Conservation (phyloP, 768 basidiomycete species). For the Suillus tomentosus region DNA sequence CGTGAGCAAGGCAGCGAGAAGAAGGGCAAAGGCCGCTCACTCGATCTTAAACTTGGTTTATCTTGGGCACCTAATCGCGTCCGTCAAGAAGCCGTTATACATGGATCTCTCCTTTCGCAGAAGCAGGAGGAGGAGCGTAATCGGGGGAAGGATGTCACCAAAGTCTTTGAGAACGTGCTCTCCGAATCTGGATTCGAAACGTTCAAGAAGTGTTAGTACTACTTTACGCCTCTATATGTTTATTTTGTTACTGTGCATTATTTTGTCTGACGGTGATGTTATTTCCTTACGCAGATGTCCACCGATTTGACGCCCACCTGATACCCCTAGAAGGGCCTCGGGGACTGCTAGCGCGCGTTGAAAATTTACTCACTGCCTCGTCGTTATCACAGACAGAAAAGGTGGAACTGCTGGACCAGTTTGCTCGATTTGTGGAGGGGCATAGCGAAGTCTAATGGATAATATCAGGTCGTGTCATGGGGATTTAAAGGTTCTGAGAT, state of each 20-base stretch:
- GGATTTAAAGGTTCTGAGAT: conserved; percentile 1
- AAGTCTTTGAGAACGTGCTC: conserved; percentile 37
- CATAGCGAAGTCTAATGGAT: conserved; percentile 21
- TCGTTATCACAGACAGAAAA: conserved; percentile 51
- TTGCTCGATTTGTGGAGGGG: conserved; percentile 55
- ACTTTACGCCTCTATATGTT: conserved; percentile 5
- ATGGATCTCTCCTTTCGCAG: conserved; percentile 34
- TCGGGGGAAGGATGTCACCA: conserved; percentile 37
- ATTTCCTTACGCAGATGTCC: conserved; percentile 52
- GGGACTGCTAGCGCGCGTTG: conserved; percentile 68
- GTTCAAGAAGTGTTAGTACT: conserved; percentile 63
- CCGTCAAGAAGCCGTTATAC: conserved; percentile 65
- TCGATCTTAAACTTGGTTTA: conserved; percentile 70
- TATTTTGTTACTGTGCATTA: conserved; percentile 2
- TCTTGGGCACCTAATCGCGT: conserved; percentile 73
- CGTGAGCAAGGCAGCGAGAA: conserved; percentile 23
- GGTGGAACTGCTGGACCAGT: conserved; percentile 54
- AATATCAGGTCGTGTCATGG: neutral
- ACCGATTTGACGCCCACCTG: conserved; percentile 70
- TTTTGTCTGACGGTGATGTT: conserved; percentile 20
- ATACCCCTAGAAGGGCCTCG: conserved; percentile 76
- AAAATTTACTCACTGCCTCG: conserved; percentile 55
- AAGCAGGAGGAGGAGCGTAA: conserved; percentile 18
- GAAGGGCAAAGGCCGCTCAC: conserved; percentile 63
- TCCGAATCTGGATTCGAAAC: conserved; percentile 40